A percentile compares a stretch with the other conserved stretches of the same genome.
phyloP scores from a whole-genome alignment of 164 flowering plant genomes.

The Dillenia turbinata region DNA sequence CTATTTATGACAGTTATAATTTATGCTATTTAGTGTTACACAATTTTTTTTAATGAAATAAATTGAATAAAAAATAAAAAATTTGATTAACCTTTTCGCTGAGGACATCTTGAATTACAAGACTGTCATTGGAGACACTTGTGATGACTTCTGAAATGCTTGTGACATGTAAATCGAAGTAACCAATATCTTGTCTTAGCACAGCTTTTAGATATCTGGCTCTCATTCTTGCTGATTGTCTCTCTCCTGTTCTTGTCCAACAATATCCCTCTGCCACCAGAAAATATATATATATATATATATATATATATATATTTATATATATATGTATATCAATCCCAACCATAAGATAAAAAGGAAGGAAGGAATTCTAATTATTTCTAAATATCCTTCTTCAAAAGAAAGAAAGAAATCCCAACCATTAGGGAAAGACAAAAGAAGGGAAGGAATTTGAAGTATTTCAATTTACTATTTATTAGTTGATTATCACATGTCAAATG shows the following conservation, averaged over 20 bases:
- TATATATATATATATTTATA: too few relatives aligned
- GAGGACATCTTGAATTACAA: conserved; percentile 74
- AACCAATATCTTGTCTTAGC: conserved; percentile 77
- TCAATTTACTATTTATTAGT: too few relatives aligned
- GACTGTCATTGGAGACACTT: conserved; percentile 73
- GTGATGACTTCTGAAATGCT: conserved; percentile 70
- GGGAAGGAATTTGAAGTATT: background rate
- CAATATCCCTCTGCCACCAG: conserved; percentile 68
- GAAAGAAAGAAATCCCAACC: background rate
- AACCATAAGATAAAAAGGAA: too few relatives aligned
- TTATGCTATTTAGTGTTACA: background rate
- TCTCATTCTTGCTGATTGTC: conserved; percentile 76
- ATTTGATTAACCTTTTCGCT: conserved; percentile 61
- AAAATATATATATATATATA: too few relatives aligned
- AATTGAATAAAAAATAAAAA: too few relatives aligned
- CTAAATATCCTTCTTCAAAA: conserved; percentile 60
- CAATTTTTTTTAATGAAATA: background rate
- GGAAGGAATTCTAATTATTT: too few relatives aligned
- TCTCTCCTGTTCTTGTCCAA: conserved; percentile 84
- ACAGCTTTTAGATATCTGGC: conserved; percentile 70
- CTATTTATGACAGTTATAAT: background rate
- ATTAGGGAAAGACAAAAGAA: background rate
- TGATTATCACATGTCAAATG: too few relatives aligned
- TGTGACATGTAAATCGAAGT: conserved; percentile 70
- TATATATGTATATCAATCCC: too few relatives aligned